These are phyloP conservation scores for Penicillium soppii DNA, from an alignment of 495 filamentous ascomycete species.

Conservation along the genomic window DNA sequence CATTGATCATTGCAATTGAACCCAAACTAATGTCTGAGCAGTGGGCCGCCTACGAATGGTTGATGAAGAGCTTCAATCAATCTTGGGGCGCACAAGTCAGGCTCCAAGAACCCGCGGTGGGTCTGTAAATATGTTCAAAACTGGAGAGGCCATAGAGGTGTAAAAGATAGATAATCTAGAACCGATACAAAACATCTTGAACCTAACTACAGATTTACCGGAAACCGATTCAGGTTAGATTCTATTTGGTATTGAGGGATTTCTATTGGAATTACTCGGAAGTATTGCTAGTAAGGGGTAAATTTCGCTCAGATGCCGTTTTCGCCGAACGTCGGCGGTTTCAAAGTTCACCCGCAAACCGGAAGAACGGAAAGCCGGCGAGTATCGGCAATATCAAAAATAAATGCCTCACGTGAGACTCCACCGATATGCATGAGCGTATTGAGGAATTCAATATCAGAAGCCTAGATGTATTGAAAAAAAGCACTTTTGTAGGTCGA, in stretches of 20 bases:
- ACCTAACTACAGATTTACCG: conserved; percentile 18
- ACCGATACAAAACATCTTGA: conserved; percentile 1
- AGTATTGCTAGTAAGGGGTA: conserved; percentile 31
- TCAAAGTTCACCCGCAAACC: conserved; percentile 25
- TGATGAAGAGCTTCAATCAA: conserved; percentile 54
- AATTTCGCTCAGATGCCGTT: conserved; percentile 20
- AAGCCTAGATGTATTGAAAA: conserved; percentile 1
- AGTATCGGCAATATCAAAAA: conserved; percentile 36
- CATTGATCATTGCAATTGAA: neutral
- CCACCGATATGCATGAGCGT: conserved; percentile 13
- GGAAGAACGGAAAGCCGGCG: conserved; percentile 30
- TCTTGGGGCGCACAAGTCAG: conserved; percentile 5
- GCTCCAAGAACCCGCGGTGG: conserved; percentile 1
- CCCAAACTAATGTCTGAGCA: conserved; percentile 30
- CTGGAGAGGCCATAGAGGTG: neutral
- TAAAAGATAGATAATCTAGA: neutral
- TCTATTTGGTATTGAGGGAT: conserved; percentile 34
- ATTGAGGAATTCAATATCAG: conserved; percentile 5
- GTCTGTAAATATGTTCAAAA: neutral
- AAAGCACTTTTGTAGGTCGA: conserved; percentile 8
- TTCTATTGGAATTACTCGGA: conserved; percentile 30
- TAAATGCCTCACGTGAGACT: conserved; percentile 20
- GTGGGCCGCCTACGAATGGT: conserved; percentile 86
- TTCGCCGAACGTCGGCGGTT: conserved; percentile 35
- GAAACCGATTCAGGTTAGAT: conserved; percentile 25